Evolutionary conservation across 169 alveolate species (phyloP), one percentile per base, ranked within the genome.

Genomic region (Perkinsus marinus): DNA sequence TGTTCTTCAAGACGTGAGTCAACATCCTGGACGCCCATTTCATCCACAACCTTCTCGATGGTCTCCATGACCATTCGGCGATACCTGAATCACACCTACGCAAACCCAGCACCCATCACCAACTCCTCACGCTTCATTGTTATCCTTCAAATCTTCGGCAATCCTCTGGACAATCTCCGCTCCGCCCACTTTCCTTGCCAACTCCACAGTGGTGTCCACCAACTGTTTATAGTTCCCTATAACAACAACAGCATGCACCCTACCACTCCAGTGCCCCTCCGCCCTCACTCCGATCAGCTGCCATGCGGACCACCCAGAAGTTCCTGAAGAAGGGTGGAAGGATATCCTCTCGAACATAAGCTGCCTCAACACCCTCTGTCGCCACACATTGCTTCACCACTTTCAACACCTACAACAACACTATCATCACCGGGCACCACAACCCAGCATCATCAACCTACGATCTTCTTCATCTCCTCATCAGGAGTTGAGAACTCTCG

Each of bases 401-500:
- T 92, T 94, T 94, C 46, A 94, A 90, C 36, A 89, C 91, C 43
- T 39, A 39, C 17, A n/a, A 26, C 39, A 22, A 39, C 22, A 0
- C 39, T 26, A 17, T 30, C 17, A 2, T 3, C 0, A 19, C 30
- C 17, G 16, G n/a, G n/a, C n/a, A n/a, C n/a, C n/a, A n/a, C 39
- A 17, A 47, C 6, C 6, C 0, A 10, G 39, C 19, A 38, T 34
- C 46, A 90, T 92, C 95, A 96, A 91, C 98, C 95, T 41, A 99
- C 99, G 46, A 98, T 98, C 95, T 98, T 98, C 94, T 98, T 97
- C 99, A 99, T 99, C 93, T 99, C 99, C 91, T 98, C 99, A 91
- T 99, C 99, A 17, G 98, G 99, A 34, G 99, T 97, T 90, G 96
- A 95, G 94, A 99, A 99, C 96, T 98, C 99, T 68, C 99, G 97